phyloP scores from a whole-genome alignment of 75 land plant genomes.

The Gnetum montanum region DNA sequence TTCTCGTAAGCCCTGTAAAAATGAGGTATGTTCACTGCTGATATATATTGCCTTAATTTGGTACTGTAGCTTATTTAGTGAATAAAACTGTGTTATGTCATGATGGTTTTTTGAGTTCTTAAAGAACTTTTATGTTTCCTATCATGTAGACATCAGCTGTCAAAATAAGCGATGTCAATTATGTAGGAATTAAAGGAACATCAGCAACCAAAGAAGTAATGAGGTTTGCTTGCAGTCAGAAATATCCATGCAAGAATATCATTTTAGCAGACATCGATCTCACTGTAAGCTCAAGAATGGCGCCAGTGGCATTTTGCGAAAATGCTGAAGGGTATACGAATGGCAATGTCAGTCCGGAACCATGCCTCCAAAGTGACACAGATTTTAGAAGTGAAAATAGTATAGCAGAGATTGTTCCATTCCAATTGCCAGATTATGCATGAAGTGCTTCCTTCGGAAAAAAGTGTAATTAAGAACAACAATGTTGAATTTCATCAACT shows the following conservation, averaged over 20 bases:
- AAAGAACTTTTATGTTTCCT: neutral
- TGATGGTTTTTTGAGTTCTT: too few species aligned
- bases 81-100: too few species aligned
- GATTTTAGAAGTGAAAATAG: too few species aligned
- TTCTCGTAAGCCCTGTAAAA: constrained; percentile 39
- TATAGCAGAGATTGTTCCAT: too few species aligned
- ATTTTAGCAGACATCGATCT: constrained; percentile 45
- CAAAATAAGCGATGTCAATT: constrained; percentile 48
- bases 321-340: constrained; percentile 39
- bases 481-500: too few species aligned
- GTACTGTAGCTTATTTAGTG: too few species aligned
- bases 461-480: too few species aligned
- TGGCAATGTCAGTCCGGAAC: constrained; percentile 26
- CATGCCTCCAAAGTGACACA: constrained; percentile 20
- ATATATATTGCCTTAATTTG: too few species aligned
- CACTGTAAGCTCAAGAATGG: constrained; percentile 9
- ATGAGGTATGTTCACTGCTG: constrained; percentile 42
- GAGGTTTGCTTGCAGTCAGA: constrained; percentile 67
- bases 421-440: too few species aligned
- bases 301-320: constrained; percentile 43
- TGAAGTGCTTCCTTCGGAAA: too few species aligned
- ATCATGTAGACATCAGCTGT: constrained; percentile 57
- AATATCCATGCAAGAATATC: constrained; percentile 53
- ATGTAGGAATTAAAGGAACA: constrained; percentile 60
- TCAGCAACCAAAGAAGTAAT: constrained; percentile 69